Conservation (phyloP, 2,329 filamentous ascomycete species). For the Nemania serpens region DNA sequence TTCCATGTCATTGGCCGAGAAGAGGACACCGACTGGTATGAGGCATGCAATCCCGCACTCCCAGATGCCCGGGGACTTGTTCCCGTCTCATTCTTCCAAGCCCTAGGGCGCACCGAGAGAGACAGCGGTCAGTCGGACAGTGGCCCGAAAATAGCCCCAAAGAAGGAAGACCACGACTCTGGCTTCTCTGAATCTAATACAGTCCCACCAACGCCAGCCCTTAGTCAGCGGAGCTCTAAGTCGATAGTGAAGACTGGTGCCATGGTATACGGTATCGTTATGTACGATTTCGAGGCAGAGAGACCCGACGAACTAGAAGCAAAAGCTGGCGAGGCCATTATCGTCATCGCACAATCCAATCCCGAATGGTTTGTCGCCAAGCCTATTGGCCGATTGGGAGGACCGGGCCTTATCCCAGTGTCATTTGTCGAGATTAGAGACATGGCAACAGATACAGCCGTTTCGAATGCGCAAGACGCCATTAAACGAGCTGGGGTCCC, state of each 20-base stretch:
- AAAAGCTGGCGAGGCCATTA: constrained; percentile 93
- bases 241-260: constrained; percentile 65
- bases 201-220: constrained; percentile 40
- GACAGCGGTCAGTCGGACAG: constrained; percentile 77
- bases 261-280: constrained; percentile 95
- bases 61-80: constrained; percentile 88
- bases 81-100: constrained; percentile 91
- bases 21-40: constrained; percentile 95
- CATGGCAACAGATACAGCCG: constrained; percentile 84
- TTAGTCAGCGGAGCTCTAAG: constrained; percentile 56
- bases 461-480: constrained; percentile 81
- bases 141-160: constrained; percentile 54
- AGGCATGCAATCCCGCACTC: constrained; percentile 92
- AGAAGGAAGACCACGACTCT: constrained; percentile 82
- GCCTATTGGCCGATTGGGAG: constrained; percentile 95
- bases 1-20: constrained; percentile 97
- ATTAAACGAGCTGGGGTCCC: constrained; percentile 89
- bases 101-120: constrained; percentile 87
- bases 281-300: constrained; percentile 96
- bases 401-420: constrained; percentile 92
- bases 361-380: constrained; percentile 99
- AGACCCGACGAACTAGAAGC: constrained; percentile 95
- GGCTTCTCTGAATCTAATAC: constrained; percentile 72
- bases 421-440: constrained; percentile 96
- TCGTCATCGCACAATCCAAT: constrained; percentile 97